A percentile compares a stretch with the other conserved stretches of the same genome.
Conservation (phyloP, 1,139 yeast species). For the Yamadazyma triangularis region DNA sequence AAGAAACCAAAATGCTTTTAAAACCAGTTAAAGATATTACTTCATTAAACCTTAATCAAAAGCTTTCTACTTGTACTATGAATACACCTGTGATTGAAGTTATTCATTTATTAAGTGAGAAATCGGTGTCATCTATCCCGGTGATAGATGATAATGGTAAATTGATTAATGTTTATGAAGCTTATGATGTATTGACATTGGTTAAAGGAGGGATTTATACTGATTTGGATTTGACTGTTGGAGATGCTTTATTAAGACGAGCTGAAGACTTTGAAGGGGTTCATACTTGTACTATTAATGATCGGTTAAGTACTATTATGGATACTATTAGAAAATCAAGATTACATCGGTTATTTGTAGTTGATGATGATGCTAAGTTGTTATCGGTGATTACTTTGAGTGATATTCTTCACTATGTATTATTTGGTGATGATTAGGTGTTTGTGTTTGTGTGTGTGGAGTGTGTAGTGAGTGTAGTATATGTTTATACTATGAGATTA, state of each 20-base stretch:
- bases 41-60: conserved; percentile 55
- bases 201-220: conserved; percentile 94
- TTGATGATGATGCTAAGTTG: conserved; percentile 73
- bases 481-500: too few relatives aligned
- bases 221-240: conserved; percentile 86
- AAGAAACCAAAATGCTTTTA: conserved; percentile 82
- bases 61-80: conserved; percentile 80
- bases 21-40: conserved; percentile 68
- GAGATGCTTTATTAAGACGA: conserved; percentile 92
- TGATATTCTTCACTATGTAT: conserved; percentile 81
- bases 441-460: too few relatives aligned
- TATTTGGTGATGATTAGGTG: conserved; percentile 61
- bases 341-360: conserved; percentile 88
- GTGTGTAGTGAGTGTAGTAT: too few relatives aligned
- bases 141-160: conserved; percentile 76
- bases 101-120: conserved; percentile 72
- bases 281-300: conserved; percentile 87
- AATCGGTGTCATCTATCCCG: conserved; percentile 87
- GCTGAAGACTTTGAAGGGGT: conserved; percentile 98
- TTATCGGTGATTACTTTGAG: conserved; percentile 86
- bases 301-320: conserved; percentile 84
- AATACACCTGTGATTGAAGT: conserved; percentile 93
- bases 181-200: conserved; percentile 88
- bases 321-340: conserved; percentile 91
- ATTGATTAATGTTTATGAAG: conserved; percentile 89